phyloP scores from a whole-genome alignment of 2,329 filamentous ascomycete species.

The Chalara sp. region DNA sequence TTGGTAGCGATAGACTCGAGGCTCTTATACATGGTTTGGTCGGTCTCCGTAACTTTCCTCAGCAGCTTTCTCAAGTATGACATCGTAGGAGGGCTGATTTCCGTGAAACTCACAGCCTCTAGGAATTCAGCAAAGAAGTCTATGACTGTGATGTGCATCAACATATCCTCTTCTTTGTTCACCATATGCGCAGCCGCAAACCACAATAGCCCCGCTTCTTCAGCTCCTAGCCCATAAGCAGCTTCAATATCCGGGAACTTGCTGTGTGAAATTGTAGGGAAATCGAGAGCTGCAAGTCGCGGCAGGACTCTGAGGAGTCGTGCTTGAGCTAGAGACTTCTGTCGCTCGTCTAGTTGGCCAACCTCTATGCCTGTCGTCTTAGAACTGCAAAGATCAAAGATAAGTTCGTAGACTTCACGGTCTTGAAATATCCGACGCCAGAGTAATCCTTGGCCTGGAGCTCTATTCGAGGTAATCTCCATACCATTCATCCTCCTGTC shows the following conservation, averaged over 20 bases:
- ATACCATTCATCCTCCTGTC: slow-evolving; percentile 26
- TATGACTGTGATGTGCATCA: slow-evolving; percentile 28
- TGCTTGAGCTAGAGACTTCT: slow-evolving; percentile 28
- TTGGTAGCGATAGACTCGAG: slow-evolving; percentile 21
- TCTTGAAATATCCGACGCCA: slow-evolving; percentile 48
- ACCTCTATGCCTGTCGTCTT: slow-evolving; percentile 14
- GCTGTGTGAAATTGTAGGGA: slow-evolving; percentile 18
- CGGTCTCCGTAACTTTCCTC: slow-evolving; percentile 18
- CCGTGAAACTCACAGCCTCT: slow-evolving; percentile 22
- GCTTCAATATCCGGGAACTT: slow-evolving; percentile 23
- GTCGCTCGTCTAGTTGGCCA: slow-evolving; percentile 22
- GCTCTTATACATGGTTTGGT: slow-evolving; percentile 21
- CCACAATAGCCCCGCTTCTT: slow-evolving; percentile 21
- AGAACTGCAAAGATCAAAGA: slow-evolving; percentile 34
- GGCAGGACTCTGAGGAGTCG: slow-evolving; percentile 26
- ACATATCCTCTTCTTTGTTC: slow-evolving; percentile 24
- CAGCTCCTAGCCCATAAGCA: slow-evolving; percentile 11
- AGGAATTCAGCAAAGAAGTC: slow-evolving; percentile 27
- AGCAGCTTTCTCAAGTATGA: slow-evolving; percentile 20
- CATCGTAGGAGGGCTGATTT: slow-evolving; percentile 19
- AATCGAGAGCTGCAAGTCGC: slow-evolving; percentile 22
- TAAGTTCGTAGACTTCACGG: slow-evolving; percentile 35
- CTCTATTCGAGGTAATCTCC: slow-evolving; percentile 31
- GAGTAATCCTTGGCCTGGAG: slow-evolving; percentile 43
- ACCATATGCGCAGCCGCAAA: slow-evolving; percentile 28